A percentile compares a stretch with the other conserved stretches of the same genome.
Evolutionary conservation across 2,329 filamentous ascomycete species (phyloP).

Genomic region (Bipolaris oryzae): DNA sequence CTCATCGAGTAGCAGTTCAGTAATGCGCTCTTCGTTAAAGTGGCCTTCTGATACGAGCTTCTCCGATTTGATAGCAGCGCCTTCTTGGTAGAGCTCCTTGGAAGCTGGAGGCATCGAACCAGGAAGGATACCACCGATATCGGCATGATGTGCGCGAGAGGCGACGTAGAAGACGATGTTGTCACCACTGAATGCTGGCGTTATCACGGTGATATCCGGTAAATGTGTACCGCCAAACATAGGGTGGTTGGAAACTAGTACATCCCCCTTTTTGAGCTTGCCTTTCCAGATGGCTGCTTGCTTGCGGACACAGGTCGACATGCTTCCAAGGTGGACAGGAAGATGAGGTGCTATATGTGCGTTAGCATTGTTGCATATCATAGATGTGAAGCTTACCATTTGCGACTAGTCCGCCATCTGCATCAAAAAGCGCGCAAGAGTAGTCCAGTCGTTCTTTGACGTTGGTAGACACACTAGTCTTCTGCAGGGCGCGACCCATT

Average conservation of each 20-base stretch:
- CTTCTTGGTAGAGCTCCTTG: slow-evolving; percentile 63
- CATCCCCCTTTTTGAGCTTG: slow-evolving; percentile 77
- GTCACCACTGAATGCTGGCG: slow-evolving; percentile 76
- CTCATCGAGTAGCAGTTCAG: slow-evolving; percentile 72
- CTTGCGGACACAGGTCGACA: slow-evolving; percentile 82
- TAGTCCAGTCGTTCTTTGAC: slow-evolving; percentile 85
- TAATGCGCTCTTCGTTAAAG: slow-evolving; percentile 79
- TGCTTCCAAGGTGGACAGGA: slow-evolving; percentile 79
- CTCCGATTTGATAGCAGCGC: slow-evolving; percentile 61
- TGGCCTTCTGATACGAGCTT: slow-evolving; percentile 77
- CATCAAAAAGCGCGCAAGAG: slow-evolving; percentile 80
- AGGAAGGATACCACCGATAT: slow-evolving; percentile 82
- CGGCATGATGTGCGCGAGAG: slow-evolving; percentile 79
- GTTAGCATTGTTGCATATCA: slow-evolving; percentile 11
- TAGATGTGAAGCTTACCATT: slow-evolving; percentile 56
- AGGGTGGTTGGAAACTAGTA: slow-evolving; percentile 83
- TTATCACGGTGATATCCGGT: slow-evolving; percentile 81
- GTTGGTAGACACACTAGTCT: slow-evolving; percentile 79
- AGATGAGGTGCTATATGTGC: slow-evolving; percentile 69
- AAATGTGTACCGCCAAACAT: slow-evolving; percentile 84
- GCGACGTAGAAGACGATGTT: slow-evolving; percentile 83
- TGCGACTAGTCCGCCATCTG: slow-evolving; percentile 75
- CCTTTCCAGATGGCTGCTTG: slow-evolving; percentile 82
- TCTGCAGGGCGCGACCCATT: slow-evolving; percentile 79
- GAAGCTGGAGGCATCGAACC: slow-evolving; percentile 84